Evolutionary conservation across 139 green algal species (phyloP).

Genomic region (Closterium sp.): DNA sequence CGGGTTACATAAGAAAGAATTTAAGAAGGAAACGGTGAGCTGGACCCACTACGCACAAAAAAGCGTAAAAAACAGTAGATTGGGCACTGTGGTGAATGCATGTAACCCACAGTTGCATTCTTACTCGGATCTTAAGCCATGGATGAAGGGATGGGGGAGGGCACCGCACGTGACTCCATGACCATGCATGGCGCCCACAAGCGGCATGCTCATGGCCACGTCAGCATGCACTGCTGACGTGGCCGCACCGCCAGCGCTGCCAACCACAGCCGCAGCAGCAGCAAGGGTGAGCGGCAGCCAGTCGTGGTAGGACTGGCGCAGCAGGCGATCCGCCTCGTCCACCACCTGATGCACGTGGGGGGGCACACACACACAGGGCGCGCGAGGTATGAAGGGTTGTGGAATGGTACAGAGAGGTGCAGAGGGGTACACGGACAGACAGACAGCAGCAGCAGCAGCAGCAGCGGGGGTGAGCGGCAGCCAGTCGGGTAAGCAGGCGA

Average conservation of each 20-base stretch:
- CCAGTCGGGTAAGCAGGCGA: constrained; percentile 65
- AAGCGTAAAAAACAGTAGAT: too few relatives aligned
- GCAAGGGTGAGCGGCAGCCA: constrained; percentile 77
- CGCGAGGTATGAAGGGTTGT: neutral
- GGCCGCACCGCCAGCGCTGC: neutral
- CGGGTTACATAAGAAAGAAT: too few relatives aligned
- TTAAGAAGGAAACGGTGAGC: too few relatives aligned
- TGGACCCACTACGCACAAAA: too few relatives aligned
- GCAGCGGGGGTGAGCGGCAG: too few relatives aligned
- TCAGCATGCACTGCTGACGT: neutral
- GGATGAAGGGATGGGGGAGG: neutral
- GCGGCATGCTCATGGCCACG: neutral
- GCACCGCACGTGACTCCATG: neutral
- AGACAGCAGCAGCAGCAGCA: neutral
- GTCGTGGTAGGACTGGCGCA: constrained; percentile 89
- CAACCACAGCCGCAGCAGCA: neutral
- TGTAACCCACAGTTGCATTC: neutral
- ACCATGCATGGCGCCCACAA: neutral
- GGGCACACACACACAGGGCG: too few relatives aligned
- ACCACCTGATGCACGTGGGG: constrained; percentile 61
- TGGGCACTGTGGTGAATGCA: too few relatives aligned
- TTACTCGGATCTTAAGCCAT: neutral
- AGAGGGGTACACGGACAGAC: constrained; percentile 5
- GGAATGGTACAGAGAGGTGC: neutral
- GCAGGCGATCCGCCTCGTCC: constrained; percentile 87